Conservation (phyloP, 108 stramenopile genomes). For the Fistulifera solaris region DNA sequence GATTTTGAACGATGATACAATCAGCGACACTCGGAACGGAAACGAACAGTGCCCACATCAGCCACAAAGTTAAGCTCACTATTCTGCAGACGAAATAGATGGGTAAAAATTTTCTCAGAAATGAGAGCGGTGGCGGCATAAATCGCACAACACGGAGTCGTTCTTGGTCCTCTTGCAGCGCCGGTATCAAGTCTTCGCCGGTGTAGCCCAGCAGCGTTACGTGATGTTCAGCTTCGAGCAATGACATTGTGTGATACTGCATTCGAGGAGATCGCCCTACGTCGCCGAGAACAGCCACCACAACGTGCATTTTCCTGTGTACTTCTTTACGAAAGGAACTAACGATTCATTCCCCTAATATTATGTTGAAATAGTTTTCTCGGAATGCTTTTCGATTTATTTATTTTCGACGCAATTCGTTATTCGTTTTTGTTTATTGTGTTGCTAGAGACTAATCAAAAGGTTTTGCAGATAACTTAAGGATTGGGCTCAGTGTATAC, state of each 20-base stretch:
- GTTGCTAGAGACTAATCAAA: no score
- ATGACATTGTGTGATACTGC: conserved; percentile 95
- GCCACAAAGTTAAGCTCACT: conserved; percentile 29
- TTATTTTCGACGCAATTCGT: no score
- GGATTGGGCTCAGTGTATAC: no score
- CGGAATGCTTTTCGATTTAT: no score
- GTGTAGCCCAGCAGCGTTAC: conserved; percentile 71
- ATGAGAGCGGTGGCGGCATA: conserved; percentile 33
- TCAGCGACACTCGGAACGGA: conserved; percentile 23
- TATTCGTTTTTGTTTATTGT: no score
- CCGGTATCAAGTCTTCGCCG: conserved; percentile 46
- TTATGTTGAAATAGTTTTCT: no score
- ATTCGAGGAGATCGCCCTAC: conserved; percentile 94
- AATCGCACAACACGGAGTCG: conserved; percentile 50
- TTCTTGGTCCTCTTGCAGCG: conserved; percentile 11
- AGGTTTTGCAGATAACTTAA: no score
- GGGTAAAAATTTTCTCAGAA: conserved; percentile 25
- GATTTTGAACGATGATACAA: conserved; percentile 93
- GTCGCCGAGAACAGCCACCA: conserved; percentile 77
- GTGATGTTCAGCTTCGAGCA: conserved; percentile 57
- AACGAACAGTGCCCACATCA: conserved; percentile 44
- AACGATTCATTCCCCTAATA: no score
- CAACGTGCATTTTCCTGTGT: conserved; percentile 31
- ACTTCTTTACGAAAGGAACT: no score
- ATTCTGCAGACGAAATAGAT: conserved; percentile 56